Conservation (phyloP, 768 basidiomycete genomes). For the Serendipita sp. region DNA sequence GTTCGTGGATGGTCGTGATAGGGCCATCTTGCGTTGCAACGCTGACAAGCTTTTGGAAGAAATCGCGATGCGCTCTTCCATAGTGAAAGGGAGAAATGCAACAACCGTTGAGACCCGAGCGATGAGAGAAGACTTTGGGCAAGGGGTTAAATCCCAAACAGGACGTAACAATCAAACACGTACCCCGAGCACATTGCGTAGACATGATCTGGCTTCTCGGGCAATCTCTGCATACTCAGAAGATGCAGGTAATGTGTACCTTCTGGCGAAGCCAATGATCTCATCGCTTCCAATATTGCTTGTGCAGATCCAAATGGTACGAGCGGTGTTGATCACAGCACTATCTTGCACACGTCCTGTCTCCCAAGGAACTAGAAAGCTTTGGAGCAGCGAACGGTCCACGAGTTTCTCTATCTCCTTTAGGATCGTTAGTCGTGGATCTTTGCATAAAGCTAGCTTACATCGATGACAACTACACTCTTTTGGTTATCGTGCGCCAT, state of each 20-base stretch:
- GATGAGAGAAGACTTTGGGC: neutral
- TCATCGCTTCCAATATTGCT: neutral
- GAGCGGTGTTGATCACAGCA: neutral
- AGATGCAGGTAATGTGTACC: neutral
- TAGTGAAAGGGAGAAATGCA: neutral
- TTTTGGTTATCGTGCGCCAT: neutral
- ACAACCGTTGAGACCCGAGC: neutral
- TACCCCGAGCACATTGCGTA: neutral
- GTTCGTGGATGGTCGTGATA: neutral
- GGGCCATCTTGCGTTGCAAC: neutral
- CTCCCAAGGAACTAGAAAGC: neutral
- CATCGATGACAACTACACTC: neutral
- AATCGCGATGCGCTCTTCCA: neutral
- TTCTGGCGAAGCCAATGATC: neutral
- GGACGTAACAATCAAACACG: neutral
- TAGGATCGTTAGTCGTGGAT: neutral
- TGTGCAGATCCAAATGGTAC: neutral
- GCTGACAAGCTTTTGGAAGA: neutral
- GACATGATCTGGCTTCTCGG: neutral
- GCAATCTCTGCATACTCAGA: neutral
- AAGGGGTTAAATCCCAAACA: neutral
- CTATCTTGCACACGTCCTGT: neutral
- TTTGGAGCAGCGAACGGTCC: neutral
- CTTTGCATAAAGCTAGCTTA: neutral
- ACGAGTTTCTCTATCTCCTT: neutral